phyloP scores from a whole-genome alignment of 495 filamentous ascomycete genomes.

The Aspergillus asperescens region DNA sequence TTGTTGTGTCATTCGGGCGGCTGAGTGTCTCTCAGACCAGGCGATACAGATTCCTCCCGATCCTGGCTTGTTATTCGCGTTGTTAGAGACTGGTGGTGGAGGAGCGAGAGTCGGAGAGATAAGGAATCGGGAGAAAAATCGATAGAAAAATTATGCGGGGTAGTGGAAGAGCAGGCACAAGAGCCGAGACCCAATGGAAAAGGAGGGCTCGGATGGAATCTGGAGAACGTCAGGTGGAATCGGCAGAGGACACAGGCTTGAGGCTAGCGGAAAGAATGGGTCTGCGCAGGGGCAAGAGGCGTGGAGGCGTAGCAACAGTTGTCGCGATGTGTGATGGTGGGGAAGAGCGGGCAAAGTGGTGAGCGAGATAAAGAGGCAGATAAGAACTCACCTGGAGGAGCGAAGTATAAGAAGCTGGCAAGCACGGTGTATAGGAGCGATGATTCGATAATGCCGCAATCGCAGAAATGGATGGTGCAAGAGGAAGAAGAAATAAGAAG shows the following conservation, averaged over 20 bases:
- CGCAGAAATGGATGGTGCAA: conserved; percentile 21
- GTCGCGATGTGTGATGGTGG: too few relatives aligned
- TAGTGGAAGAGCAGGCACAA: conserved; percentile 11
- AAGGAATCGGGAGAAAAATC: conserved; percentile 7
- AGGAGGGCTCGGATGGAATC: conserved; percentile 12
- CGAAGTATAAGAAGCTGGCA: neutral
- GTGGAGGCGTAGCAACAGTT: too few relatives aligned
- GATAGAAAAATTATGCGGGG: conserved; percentile 19
- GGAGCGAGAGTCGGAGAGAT: conserved; percentile 4
- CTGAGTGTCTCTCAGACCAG: neutral
- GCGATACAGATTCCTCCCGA: neutral
- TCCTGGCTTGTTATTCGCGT: neutral
- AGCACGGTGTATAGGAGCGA: conserved; percentile 1
- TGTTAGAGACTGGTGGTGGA: neutral
- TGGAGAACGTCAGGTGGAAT: conserved; percentile 20
- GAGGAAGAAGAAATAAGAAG: conserved; percentile 11
- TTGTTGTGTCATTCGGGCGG: conserved; percentile 41
- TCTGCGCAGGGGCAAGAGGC: neutral
- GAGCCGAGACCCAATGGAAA: conserved; percentile 10
- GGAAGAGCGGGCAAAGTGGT: neutral
- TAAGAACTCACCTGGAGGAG: neutral
- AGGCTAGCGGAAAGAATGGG: conserved; percentile 5
- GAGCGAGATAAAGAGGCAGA: neutral
- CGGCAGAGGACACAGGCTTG: neutral
- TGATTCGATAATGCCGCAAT: conserved; percentile 23